A percentile compares a stretch with the other conserved stretches of the same genome.
Conservation (phyloP, 2,329 filamentous ascomycete genomes). For the Verticillium alfalfae region DNA sequence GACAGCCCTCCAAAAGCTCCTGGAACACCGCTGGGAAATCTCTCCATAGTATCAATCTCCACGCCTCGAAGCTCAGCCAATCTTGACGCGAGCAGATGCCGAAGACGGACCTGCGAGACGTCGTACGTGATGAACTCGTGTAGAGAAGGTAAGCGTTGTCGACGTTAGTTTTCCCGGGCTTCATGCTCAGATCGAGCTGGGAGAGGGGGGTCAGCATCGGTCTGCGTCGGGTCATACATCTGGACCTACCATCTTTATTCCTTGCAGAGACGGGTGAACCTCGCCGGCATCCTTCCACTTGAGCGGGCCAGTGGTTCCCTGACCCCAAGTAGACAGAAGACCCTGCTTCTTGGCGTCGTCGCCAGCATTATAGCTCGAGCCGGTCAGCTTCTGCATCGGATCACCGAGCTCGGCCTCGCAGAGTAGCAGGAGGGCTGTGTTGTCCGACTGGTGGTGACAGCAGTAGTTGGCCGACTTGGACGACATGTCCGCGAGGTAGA, state of each 20-base stretch:
- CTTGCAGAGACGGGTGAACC: constrained; percentile 59
- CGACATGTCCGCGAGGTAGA: constrained; percentile 82
- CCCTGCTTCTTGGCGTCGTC: constrained; percentile 55
- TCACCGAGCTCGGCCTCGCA: constrained; percentile 75
- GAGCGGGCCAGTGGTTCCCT: constrained; percentile 57
- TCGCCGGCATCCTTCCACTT: constrained; percentile 71
- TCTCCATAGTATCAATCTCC: no score
- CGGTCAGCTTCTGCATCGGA: constrained; percentile 61
- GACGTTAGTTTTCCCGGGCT: constrained; percentile 43
- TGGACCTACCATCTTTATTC: constrained; percentile 61
- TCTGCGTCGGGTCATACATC: neutral
- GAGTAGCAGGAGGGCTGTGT: constrained; percentile 69
- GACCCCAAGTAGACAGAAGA: constrained; percentile 64
- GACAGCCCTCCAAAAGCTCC: no score
- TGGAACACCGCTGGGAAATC: no score
- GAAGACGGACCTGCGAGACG: constrained; percentile 61
- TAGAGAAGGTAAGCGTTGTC: constrained; percentile 47
- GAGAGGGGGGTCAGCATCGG: constrained; percentile 5
- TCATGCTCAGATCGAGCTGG: constrained; percentile 43
- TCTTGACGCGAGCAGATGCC: constrained; percentile 64
- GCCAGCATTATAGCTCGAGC: constrained; percentile 57
- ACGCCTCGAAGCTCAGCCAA: constrained; percentile 20
- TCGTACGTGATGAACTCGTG: constrained; percentile 71
- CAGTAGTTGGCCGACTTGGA: constrained; percentile 82
- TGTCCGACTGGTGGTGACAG: constrained; percentile 52